Conservation (phyloP, 352 stramenopile species). For the Globisporangium solare region DNA sequence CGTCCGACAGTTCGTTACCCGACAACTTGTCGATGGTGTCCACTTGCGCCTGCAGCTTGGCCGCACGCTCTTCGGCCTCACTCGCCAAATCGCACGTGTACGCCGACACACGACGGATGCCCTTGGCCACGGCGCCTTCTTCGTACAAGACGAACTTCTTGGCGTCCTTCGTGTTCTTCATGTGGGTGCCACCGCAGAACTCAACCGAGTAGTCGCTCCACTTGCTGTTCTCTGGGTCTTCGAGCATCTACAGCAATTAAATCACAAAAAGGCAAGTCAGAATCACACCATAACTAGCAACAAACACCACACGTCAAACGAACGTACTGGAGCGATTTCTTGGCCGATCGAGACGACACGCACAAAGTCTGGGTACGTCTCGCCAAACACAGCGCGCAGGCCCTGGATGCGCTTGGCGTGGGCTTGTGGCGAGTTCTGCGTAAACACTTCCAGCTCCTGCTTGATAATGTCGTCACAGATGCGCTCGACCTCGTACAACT, state of each 20-base stretch:
- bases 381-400: slow-evolving; percentile 97
- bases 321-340: slow-evolving; percentile 30
- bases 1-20: slow-evolving; percentile 75
- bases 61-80: slow-evolving; percentile 83
- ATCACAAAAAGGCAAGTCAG: no score
- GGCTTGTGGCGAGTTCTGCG: slow-evolving; percentile 89
- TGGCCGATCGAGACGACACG: slow-evolving; percentile 95
- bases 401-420: slow-evolving; percentile 94
- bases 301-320: no score
- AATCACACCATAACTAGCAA: no score
- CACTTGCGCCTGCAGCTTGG: slow-evolving; percentile 73
- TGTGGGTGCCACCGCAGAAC: slow-evolving; percentile 98
- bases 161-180: slow-evolving; percentile 95
- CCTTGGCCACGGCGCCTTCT: slow-evolving; percentile 96
- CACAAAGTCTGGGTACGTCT: slow-evolving; percentile 99
- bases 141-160: slow-evolving; percentile 97
- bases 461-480: slow-evolving; percentile 89
- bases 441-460: slow-evolving; percentile 90
- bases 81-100: slow-evolving; percentile 89
- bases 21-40: slow-evolving; percentile 72
- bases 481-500: slow-evolving; percentile 86
- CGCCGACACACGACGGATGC: slow-evolving; percentile 94
- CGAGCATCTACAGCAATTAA: slow-evolving; percentile 38
- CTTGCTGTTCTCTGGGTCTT: slow-evolving; percentile 84
- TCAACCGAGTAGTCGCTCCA: slow-evolving; percentile 95